Evolutionary conservation across 2,329 filamentous ascomycete species (phyloP).

Genomic region (Pyricularia sp.): DNA sequence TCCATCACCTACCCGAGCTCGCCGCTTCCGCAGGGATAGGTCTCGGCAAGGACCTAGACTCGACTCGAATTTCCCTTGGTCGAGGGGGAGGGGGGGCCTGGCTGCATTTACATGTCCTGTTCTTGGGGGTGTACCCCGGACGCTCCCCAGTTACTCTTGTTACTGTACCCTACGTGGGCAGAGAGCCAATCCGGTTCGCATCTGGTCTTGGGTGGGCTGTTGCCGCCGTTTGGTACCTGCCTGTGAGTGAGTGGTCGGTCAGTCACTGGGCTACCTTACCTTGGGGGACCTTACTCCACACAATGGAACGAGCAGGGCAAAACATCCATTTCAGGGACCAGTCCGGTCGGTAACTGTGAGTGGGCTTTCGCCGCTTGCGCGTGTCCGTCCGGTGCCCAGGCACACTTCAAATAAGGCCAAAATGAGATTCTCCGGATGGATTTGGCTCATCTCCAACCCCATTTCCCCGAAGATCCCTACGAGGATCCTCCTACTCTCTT

Average conservation of each 20-base stretch:
- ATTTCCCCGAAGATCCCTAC: background rate
- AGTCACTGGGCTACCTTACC: background rate
- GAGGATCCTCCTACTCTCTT: slow-evolving; percentile 2
- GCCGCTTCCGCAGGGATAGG: background rate
- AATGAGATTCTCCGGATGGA: slow-evolving; percentile 5
- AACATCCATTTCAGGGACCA: background rate
- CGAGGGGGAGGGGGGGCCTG: background rate
- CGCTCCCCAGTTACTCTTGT: background rate
- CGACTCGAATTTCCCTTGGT: background rate
- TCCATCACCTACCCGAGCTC: background rate
- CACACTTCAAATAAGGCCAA: background rate
- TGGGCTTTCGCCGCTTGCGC: background rate
- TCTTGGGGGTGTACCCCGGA: slow-evolving; percentile 1
- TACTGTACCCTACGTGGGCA: too few species aligned
- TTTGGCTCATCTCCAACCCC: slow-evolving; percentile 1
- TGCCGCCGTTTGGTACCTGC: background rate
- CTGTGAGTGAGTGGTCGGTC: background rate
- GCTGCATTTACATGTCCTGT: background rate
- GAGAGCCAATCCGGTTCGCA: background rate
- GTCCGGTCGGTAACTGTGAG: background rate
- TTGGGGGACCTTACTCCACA: background rate
- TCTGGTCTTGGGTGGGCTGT: too few species aligned
- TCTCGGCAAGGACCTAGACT: background rate
- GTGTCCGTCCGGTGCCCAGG: background rate
- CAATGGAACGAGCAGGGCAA: background rate